Percentiles rank a stretch among this genome's conserved stretches.
phyloP scores from a whole-genome alignment of 306 rosid species.

The Senna siamea region DNA sequence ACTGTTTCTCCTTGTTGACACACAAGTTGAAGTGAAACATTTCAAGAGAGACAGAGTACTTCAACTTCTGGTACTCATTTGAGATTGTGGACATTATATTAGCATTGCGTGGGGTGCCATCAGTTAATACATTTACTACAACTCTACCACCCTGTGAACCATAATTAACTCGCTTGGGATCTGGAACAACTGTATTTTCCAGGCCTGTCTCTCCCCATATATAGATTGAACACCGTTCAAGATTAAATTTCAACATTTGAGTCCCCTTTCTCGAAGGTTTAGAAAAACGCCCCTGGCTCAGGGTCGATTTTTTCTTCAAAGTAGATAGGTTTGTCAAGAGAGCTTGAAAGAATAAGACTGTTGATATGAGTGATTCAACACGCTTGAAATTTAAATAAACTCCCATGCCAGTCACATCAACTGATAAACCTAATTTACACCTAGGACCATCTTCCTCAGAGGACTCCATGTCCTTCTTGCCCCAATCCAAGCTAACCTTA shows the following conservation, averaged over 20 bases:
- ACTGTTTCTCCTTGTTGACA: conserved; percentile 83
- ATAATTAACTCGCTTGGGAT: conserved; percentile 90
- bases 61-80: conserved; percentile 62
- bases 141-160: conserved; percentile 97
- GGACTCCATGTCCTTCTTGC: conserved; percentile 79
- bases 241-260: conserved; percentile 75
- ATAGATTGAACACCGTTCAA: conserved; percentile 76
- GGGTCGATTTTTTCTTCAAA: conserved; percentile 61
- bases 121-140: conserved; percentile 62
- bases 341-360: conserved; percentile 78
- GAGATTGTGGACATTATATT: conserved; percentile 70
- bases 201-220: conserved; percentile 80
- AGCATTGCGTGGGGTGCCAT: conserved; percentile 91
- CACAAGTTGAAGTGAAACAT: conserved; percentile 82
- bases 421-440: conserved; percentile 69
- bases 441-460: conserved; percentile 71
- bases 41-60: conserved; percentile 81
- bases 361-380: conserved; percentile 81
- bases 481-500: conserved; percentile 95
- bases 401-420: conserved; percentile 93
- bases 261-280: conserved; percentile 87
- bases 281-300: conserved; percentile 61
- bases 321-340: conserved; percentile 65
- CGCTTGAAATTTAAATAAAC: conserved; percentile 75
- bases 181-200: conserved; percentile 77